phyloP scores from a whole-genome alignment of 148 eudicot genomes.

The Linanthus parryae region DNA sequence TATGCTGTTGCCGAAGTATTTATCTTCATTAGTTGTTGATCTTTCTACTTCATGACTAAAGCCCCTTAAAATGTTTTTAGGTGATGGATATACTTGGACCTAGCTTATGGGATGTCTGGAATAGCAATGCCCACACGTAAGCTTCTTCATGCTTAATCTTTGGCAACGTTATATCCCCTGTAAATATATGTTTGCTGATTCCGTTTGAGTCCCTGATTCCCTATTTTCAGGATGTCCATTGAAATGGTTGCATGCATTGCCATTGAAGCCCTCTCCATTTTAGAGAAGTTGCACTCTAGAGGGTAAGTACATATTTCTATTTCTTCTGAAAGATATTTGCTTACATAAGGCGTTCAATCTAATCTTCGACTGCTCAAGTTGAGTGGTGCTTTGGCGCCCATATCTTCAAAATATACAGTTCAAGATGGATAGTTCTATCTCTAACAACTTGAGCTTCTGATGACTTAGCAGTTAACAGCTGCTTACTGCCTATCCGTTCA shows the following conservation, averaged over 20 bases:
- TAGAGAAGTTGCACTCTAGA: slow-evolving; percentile 87
- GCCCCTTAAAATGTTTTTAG: slow-evolving; percentile 31
- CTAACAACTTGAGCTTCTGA: no score
- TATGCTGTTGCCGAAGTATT: slow-evolving; percentile 4
- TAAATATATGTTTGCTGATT: no score
- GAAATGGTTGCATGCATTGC: slow-evolving; percentile 99
- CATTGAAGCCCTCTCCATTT: slow-evolving; percentile 83
- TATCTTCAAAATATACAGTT: no score
- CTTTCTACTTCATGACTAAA: not conserved
- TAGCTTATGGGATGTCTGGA: slow-evolving; percentile 98
- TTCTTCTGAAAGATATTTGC: no score
- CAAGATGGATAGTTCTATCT: no score
- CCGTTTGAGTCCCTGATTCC: slow-evolving; percentile 1
- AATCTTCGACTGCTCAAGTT: no score
- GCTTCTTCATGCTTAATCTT: slow-evolving; percentile 8
- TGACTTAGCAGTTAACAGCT: no score
- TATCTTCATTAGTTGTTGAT: not conserved
- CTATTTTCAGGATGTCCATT: slow-evolving; percentile 59
- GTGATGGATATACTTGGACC: slow-evolving; percentile 99
- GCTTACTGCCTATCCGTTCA: no score
- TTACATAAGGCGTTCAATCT: no score
- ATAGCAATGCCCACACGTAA: slow-evolving; percentile 68
- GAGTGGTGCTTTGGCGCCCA: no score
- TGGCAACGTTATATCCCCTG: no score
- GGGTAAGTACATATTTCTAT: slow-evolving; percentile 47